Base-by-base conservation (phyloP, 2,329 filamentous ascomycete genomes). In the Clarireedia hainanense region DNA sequence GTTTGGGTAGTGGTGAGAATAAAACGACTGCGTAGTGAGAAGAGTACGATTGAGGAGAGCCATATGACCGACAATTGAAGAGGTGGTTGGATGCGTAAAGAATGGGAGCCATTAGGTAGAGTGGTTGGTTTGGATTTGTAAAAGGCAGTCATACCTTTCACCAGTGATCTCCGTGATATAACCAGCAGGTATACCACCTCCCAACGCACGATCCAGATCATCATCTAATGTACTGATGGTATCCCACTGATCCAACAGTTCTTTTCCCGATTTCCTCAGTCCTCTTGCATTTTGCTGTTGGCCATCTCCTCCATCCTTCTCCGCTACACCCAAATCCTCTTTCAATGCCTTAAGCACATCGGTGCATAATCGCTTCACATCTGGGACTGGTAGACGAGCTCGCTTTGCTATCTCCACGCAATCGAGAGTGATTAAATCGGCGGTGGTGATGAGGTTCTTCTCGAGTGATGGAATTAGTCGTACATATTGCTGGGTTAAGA, bases 121-220 rank as follows among this genome's bases (percentile, higher is more conserved):
- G 7, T 42, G 15, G 15, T 6, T 42, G 3, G 2, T 4, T 42
- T 20, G 2, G 43, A 47, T 47, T 15, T 30, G 3, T 6, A 15
- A 37, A 26, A 27, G 5, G 15, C 15, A 40, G 17, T 49, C 60
- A 42, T 69, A 84, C 84, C 90, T 95, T 75, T 97, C 94, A 57
- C 94, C 94, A 1, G 90, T 88, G 58, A 99, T 79, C 70, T 99
- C 94, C 6, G 89, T 91, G 66, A 99, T 76, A 71, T 87, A 86
- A 47, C 91, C 88, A 2, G 84, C 79, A 1, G 87, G 88, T 55
- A 97, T 80, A 20, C 94, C 94, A 48, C 91, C 92, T 58, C 81
- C 82, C 40, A 97, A 77, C 2, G 80, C 74, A 40, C 67, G 69
- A 70, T 99, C 92, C 34, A 99, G 76, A 39, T 73, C 72, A 50